A percentile compares a stretch with the other conserved stretches of the same genome.
phyloP scores from a whole-genome alignment of 2,329 filamentous ascomycete species.

The Fusarium algeriense region DNA sequence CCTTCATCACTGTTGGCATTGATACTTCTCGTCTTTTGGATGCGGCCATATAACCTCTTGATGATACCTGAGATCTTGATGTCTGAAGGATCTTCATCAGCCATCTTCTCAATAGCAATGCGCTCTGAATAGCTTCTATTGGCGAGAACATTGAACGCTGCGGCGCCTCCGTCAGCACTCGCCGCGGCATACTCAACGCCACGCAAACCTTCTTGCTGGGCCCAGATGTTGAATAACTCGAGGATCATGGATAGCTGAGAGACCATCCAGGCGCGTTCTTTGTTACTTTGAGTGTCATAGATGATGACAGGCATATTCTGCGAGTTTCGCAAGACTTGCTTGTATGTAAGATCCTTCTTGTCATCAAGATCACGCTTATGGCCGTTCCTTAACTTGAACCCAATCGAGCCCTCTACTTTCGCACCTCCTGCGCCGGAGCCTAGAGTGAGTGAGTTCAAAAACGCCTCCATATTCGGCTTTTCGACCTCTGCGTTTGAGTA shows the following conservation, averaged over 20 bases:
- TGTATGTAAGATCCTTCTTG: neutral
- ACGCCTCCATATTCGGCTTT: neutral
- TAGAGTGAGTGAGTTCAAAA: neutral
- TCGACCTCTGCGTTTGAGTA: neutral
- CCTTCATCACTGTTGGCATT: neutral
- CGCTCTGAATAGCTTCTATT: neutral
- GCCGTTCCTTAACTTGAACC: neutral
- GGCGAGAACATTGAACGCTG: neutral
- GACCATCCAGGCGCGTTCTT: neutral
- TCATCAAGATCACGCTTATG: neutral
- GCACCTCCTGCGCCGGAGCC: neutral
- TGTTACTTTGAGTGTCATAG: neutral
- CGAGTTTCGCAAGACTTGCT: neutral
- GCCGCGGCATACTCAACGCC: neutral
- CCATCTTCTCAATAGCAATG: neutral
- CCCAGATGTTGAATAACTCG: neutral
- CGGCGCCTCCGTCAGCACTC: neutral
- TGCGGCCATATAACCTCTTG: neutral
- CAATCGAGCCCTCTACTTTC: neutral
- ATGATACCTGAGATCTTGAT: neutral
- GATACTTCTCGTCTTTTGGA: neutral
- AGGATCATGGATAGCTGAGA: neutral
- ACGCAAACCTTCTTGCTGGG: neutral
- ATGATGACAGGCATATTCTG: neutral
- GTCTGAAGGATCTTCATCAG: neutral